Evolutionary conservation across 352 stramenopile genomes (phyloP).

Genomic region (Phytopythium vexans): DNA sequence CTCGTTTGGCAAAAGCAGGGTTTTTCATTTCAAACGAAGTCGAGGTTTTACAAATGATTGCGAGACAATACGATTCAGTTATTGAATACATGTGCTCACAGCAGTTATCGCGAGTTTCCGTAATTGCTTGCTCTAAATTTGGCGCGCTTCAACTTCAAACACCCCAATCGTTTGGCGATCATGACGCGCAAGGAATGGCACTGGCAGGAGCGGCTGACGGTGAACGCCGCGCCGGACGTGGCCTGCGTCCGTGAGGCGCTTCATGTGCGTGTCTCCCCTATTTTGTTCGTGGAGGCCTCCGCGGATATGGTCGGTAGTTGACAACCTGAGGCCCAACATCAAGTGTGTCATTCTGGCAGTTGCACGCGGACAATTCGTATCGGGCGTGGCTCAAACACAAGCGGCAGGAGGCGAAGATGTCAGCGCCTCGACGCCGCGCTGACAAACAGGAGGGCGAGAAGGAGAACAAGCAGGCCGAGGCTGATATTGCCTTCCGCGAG

Average conservation of each 20-base stretch:
- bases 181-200: constrained; percentile 34
- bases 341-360: constrained; percentile 15
- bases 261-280: constrained; percentile 21
- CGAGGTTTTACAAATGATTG: background rate
- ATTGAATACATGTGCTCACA: constrained; percentile 12
- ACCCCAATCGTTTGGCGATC: background rate
- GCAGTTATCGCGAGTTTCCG: constrained; percentile 2
- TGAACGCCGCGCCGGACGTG: constrained; percentile 22
- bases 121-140: no score
- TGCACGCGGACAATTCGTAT: constrained; percentile 44
- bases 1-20: no score
- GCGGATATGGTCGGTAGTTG: no score
- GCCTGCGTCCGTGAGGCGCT: constrained; percentile 43
- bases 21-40: constrained; percentile 3
- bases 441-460: background rate
- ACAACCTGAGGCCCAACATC: no score
- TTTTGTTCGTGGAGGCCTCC: background rate
- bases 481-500: constrained; percentile 32
- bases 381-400: constrained; percentile 43
- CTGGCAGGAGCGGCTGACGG: constrained; percentile 60
- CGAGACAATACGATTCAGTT: no score
- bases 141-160: no score
- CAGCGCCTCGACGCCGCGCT: background rate
- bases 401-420: background rate
- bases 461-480: constrained; percentile 19